Percentiles rank a stretch among this genome's conserved stretches.
These are phyloP conservation scores for Orbilia brochopaga DNA, from an alignment of 2,329 filamentous ascomycete species.

Conservation along the genomic window DNA sequence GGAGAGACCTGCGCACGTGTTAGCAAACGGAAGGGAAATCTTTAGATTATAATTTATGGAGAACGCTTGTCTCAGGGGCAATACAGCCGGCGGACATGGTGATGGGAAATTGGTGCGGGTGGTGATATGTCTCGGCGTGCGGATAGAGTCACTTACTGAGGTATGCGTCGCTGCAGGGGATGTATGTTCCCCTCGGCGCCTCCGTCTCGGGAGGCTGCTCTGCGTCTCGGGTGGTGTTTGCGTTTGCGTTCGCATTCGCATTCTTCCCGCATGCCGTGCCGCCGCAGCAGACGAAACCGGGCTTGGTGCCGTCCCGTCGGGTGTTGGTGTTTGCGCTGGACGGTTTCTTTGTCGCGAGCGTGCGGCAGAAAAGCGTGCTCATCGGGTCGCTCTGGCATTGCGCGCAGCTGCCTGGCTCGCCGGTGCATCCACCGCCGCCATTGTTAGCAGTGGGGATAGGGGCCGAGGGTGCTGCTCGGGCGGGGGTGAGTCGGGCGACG, in stretches of 20 bases:
- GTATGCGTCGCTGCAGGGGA: constrained; percentile 55
- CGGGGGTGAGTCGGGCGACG: constrained; percentile 58
- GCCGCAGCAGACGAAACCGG: constrained; percentile 52
- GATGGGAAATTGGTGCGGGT: too few species aligned
- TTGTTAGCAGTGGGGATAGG: constrained; percentile 56
- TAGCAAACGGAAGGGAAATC: neutral
- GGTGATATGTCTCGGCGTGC: too few species aligned
- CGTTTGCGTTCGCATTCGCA: constrained; percentile 1
- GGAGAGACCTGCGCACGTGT: constrained; percentile 44
- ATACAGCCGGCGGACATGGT: too few species aligned
- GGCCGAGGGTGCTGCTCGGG: constrained; percentile 56
- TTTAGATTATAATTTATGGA: too few species aligned
- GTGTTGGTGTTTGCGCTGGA: constrained; percentile 1
- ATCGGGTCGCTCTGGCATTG: constrained; percentile 79
- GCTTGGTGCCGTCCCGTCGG: constrained; percentile 15
- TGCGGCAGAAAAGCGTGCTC: constrained; percentile 81
- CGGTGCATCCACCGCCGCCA: constrained; percentile 64
- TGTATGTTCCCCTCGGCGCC: constrained; percentile 52
- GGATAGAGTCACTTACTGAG: constrained; percentile 38
- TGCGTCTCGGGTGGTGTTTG: constrained; percentile 9
- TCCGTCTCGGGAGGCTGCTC: constrained; percentile 20
- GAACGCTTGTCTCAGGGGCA: too few species aligned
- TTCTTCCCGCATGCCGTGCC: constrained; percentile 52
- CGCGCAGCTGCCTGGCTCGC: constrained; percentile 77
- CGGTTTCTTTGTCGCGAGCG: constrained; percentile 67